Conservation (phyloP, 2,329 filamentous ascomycete species). For the Gaeumannomyces tritici region DNA sequence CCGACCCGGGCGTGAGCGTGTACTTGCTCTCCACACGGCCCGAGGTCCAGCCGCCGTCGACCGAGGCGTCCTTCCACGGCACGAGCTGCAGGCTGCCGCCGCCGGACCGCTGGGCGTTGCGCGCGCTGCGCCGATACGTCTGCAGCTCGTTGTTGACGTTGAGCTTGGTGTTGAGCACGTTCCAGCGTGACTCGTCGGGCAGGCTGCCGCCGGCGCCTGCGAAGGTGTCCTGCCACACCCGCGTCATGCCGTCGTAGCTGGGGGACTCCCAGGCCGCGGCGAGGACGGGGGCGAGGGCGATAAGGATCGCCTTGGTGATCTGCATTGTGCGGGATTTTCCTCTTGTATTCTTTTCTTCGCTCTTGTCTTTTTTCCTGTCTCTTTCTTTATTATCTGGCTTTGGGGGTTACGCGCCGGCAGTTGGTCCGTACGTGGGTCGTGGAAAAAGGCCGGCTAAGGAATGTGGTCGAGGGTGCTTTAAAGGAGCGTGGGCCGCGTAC, state of each 20-base stretch:
- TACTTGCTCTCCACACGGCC: conserved; percentile 41
- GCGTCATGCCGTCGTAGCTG: conserved; percentile 25
- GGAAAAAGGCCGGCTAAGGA: not conserved
- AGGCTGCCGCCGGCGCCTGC: conserved; percentile 17
- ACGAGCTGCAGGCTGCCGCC: conserved; percentile 40
- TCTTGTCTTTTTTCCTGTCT: not conserved
- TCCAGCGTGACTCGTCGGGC: conserved; percentile 51
- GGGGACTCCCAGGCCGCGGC: conserved; percentile 27
- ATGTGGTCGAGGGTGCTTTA: not conserved
- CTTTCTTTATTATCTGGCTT: not conserved
- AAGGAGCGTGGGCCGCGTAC: not conserved
- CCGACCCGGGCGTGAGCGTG: conserved; percentile 33
- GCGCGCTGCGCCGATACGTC: conserved; percentile 33
- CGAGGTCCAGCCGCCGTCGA: conserved; percentile 38
- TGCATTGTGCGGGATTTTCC: not conserved
- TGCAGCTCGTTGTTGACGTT: conserved; percentile 51
- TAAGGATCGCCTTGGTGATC: conserved; percentile 16
- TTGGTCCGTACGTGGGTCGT: too few relatives aligned
- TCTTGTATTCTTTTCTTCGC: not conserved
- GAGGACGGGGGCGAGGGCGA: conserved; percentile 14
- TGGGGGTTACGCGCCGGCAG: too few relatives aligned
- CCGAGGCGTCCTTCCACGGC: conserved; percentile 29
- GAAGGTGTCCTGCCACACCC: conserved; percentile 35
- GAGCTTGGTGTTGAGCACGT: conserved; percentile 49
- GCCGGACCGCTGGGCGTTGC: conserved; percentile 41